Conservation (phyloP, 371 early-diverging fungal genomes). For the Mortierella sp. region DNA sequence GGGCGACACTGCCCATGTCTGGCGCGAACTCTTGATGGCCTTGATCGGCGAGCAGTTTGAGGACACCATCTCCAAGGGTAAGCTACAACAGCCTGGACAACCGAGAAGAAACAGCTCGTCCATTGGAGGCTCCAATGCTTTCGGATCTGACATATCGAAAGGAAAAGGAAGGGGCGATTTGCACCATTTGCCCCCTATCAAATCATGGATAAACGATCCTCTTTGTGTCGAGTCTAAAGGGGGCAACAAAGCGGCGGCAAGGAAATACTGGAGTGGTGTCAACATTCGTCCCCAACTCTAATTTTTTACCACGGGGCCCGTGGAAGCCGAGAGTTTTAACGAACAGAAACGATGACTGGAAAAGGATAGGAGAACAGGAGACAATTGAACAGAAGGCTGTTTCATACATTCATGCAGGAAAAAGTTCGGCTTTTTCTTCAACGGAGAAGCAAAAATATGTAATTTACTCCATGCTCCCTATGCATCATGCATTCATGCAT, state of each 20-base stretch:
- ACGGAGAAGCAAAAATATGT: not conserved
- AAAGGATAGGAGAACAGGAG: not conserved
- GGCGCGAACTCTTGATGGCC: slow-evolving; percentile 73
- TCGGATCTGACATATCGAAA: not conserved
- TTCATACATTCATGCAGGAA: not conserved
- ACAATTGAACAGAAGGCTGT: not conserved
- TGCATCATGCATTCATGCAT: not conserved
- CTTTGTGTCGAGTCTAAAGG: not conserved
- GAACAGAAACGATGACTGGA: not conserved
- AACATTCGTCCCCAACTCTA: not conserved
- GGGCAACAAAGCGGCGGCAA: not conserved
- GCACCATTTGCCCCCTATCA: not conserved
- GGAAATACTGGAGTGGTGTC: not conserved
- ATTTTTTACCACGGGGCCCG: slow-evolving; percentile 10
- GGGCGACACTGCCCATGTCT: slow-evolving; percentile 63
- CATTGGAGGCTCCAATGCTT: not conserved
- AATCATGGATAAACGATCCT: not conserved
- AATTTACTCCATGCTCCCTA: not conserved
- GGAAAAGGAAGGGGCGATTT: not conserved
- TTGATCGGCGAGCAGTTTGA: slow-evolving; percentile 74
- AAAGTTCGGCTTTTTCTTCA: too few species aligned
- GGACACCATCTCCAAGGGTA: slow-evolving; percentile 63
- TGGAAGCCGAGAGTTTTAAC: not conserved
- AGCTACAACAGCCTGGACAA: slow-evolving; percentile 4
- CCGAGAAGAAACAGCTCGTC: not conserved